Base-by-base conservation (phyloP, 2,329 filamentous ascomycete species). In the Teratosphaeria pseudoeucalypti region DNA sequence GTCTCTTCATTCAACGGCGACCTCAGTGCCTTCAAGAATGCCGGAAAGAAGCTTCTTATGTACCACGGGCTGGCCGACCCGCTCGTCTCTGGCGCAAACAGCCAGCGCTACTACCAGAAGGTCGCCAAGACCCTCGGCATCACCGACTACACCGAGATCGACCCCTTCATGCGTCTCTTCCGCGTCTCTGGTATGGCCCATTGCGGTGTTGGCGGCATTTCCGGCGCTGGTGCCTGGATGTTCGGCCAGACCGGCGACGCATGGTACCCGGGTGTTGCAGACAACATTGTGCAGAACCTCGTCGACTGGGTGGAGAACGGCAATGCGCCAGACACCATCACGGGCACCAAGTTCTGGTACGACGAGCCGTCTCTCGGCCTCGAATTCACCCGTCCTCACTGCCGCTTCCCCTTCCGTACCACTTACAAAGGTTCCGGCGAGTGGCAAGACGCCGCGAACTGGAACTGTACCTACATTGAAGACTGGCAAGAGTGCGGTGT, bases 161-260 rank as follows among this genome's bases (percentile, higher is more conserved):
- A 75, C 58, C 66, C 70, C 57, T 74, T 75, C 65, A 65, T 77
- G 54, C 76, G 81, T 55, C 78, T 75, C 68, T 83, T 84, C 72
- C 74, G 75, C 34, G 78, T 78, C 67, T 78, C 68, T 60, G 82
- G 81, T 6, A 79, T 81, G 72, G 72, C 68, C 2, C 81, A 83
- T 67, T 83, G 81, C 65, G 62, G 76, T 78, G 64, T 66, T 1
- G 78, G 77, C 37, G 68, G 69, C 12, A 69, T 71, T 55, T 64
- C 64, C 43, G 77, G 77, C 6, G 70, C 73, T n/a, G 74, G 77
- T 49, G 72, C 77, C 2, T 73, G 75, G 64, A 73, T 72, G 62
- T 73, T 80, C 63, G 75, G 72, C 63, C 61, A 77, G 70, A 67
- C 68, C 61, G 58, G 60, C 9, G 63, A 57, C 26, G 68, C 68